These are phyloP conservation scores for Heritiera fomes DNA, from an alignment of 345 rosid genomes.

Conservation along the genomic window DNA sequence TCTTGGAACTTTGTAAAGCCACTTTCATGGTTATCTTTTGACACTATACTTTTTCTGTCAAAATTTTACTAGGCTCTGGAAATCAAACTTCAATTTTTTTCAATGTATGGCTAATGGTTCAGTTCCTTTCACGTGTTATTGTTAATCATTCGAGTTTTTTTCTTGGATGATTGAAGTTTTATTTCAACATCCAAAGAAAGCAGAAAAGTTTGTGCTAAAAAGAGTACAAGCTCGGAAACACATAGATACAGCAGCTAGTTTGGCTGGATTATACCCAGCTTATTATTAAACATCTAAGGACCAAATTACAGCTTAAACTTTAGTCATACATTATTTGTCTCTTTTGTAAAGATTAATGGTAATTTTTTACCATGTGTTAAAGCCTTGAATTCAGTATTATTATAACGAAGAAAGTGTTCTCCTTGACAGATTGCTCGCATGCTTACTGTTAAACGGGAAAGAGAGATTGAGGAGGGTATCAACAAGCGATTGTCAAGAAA, in stretches of 20 bases:
- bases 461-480: slow-evolving; percentile 89
- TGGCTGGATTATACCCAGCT: background rate
- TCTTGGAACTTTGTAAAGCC: background rate
- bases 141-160: background rate
- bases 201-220: background rate
- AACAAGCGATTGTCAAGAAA: slow-evolving; percentile 89
- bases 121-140: background rate
- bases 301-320: background rate
- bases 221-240: background rate
- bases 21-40: background rate
- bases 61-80: background rate
- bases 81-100: background rate
- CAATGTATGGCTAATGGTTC: background rate
- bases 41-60: background rate
- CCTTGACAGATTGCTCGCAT: slow-evolving; percentile 64
- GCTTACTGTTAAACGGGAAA: slow-evolving; percentile 83
- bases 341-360: background rate
- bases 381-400: background rate
- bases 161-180: background rate
- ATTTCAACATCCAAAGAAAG: background rate
- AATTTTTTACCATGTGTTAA: background rate
- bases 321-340: background rate
- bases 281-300: background rate
- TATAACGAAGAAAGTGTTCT: slow-evolving; percentile 14
- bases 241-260: background rate